Conservation (phyloP, 2,329 filamentous ascomycete species). For the Lasiodiplodia theobromae region DNA sequence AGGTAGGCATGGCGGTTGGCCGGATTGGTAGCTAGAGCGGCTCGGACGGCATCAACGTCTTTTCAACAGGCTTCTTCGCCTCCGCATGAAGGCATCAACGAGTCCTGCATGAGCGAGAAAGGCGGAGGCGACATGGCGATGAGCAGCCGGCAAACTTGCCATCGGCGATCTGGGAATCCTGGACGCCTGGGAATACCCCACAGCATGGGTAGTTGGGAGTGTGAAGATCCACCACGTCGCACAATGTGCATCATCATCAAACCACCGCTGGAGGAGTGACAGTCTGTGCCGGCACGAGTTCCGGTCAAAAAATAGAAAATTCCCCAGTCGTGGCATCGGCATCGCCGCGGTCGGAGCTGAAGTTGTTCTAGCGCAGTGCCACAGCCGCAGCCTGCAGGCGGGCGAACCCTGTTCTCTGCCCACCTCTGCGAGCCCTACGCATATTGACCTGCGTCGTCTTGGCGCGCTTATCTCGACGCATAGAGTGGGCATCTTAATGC, state of each 20-base stretch:
- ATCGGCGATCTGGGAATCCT: neutral
- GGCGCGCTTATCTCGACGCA: constrained; percentile 26
- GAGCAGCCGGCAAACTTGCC: constrained; percentile 13
- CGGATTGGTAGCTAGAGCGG: neutral
- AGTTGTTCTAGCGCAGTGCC: constrained; percentile 25
- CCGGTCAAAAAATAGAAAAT: neutral
- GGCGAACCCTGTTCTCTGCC: constrained; percentile 7
- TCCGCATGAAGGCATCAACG: neutral
- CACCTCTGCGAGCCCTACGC: constrained; percentile 2
- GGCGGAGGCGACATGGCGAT: neutral
- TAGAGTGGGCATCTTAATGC: constrained; percentile 12
- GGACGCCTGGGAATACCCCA: constrained; percentile 1
- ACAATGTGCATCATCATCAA: constrained; percentile 20
- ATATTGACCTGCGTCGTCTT: constrained; percentile 23
- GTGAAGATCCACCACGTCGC: constrained; percentile 13
- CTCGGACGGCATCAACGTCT: neutral
- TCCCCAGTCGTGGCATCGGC: constrained; percentile 12
- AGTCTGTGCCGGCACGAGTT: constrained; percentile 17
- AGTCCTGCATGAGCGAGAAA: neutral
- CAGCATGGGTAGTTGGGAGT: neutral
- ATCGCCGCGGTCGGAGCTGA: constrained; percentile 20
- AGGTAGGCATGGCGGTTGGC: neutral
- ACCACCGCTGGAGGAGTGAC: constrained; percentile 10
- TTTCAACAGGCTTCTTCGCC: neutral
- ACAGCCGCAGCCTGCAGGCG: constrained; percentile 17